Evolutionary conservation across 228 moss, liverwort and hornwort species (phyloP).

Genomic region (Sphagnum magellanicum): DNA sequence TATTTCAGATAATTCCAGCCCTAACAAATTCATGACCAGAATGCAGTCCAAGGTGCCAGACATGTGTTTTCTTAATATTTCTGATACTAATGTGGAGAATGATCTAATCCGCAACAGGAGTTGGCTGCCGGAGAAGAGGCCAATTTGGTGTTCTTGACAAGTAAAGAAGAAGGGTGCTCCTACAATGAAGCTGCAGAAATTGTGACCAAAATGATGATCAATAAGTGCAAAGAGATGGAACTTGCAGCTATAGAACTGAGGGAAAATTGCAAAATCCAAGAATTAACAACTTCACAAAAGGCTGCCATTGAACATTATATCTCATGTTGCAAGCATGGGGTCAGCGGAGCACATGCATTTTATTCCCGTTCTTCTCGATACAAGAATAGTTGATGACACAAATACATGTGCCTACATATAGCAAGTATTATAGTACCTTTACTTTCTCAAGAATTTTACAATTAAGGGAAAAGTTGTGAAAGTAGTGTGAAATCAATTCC

Average conservation of each 20-base stretch:
- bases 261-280: background rate
- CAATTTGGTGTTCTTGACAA: constrained; percentile 17
- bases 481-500: no score
- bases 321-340: background rate
- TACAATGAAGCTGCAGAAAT: constrained; percentile 16
- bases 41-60: no score
- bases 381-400: no score
- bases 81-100: background rate
- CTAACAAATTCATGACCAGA: no score
- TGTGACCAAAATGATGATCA: constrained; percentile 11
- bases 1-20: background rate
- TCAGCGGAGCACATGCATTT: constrained; percentile 1
- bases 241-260: constrained; percentile 4
- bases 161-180: constrained; percentile 13
- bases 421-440: no score
- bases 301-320: constrained; percentile 2
- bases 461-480: no score
- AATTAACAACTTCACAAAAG: background rate
- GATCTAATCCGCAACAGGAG: constrained; percentile 4
- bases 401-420: no score
- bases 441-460: no score
- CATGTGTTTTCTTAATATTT: no score
- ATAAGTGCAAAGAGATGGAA: constrained; percentile 11
- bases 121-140: constrained; percentile 9
- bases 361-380: background rate